Percentiles rank a stretch among this genome's conserved stretches.
phyloP scores from a whole-genome alignment of 306 rosid genomes.

The Cucumis melo region DNA sequence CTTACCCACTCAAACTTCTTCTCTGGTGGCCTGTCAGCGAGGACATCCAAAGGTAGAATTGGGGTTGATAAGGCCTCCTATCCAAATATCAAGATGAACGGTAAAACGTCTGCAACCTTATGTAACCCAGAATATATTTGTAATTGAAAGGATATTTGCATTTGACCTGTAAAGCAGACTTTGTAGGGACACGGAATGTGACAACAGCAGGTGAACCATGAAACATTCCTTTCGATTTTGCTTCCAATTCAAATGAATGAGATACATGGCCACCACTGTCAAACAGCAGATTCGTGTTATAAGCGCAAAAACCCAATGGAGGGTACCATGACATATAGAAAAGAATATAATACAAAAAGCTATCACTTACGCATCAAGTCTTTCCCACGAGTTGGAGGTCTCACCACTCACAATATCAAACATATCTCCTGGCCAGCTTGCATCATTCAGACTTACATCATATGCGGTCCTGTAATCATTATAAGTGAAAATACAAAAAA shows the following conservation, averaged over 20 bases:
- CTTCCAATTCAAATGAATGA: constrained; percentile 87
- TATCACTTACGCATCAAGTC: constrained; percentile 84
- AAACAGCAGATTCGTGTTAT: not conserved
- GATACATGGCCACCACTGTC: constrained; percentile 64
- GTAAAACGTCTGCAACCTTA: not conserved
- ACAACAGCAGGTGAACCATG: constrained; percentile 65
- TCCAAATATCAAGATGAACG: not conserved
- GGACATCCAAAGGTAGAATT: constrained; percentile 75
- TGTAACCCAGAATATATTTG: not conserved
- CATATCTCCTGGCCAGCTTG: constrained; percentile 59
- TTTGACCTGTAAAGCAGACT: constrained; percentile 70
- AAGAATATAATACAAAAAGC: not conserved
- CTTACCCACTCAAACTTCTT: constrained; percentile 81
- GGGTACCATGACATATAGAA: constrained; percentile 3
- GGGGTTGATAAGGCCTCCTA: constrained; percentile 83
- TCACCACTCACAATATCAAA: constrained; percentile 58
- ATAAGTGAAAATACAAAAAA: not conserved
- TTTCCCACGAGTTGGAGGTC: constrained; percentile 82
- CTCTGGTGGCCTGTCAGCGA: constrained; percentile 82
- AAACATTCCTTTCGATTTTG: constrained; percentile 53
- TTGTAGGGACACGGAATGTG: constrained; percentile 83
- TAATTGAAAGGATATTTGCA: not conserved
- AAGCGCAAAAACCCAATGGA: constrained; percentile 2
- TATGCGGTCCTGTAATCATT: constrained; percentile 56
- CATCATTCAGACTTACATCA: constrained; percentile 70